phyloP scores from a whole-genome alignment of 345 rosid genomes.

The Gynandropsis gynandra region DNA sequence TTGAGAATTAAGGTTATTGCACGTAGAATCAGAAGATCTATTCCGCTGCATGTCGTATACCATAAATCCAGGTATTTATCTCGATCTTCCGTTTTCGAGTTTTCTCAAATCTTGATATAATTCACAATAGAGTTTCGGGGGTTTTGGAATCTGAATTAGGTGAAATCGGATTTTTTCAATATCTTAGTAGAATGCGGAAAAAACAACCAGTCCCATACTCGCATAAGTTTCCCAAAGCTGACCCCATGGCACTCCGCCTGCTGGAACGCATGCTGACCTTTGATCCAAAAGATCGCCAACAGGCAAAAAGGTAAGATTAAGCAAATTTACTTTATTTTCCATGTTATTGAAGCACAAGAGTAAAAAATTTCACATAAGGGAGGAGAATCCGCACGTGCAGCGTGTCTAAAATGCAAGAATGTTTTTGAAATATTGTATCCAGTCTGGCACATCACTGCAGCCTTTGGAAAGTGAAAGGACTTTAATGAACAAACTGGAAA shows the following conservation, averaged over 20 bases:
- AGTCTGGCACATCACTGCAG: neutral
- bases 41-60: too few relatives aligned
- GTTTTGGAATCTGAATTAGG: too few relatives aligned
- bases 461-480: neutral
- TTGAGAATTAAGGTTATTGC: too few relatives aligned
- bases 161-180: too few relatives aligned
- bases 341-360: neutral
- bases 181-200: conserved; percentile 79
- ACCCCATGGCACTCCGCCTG: conserved; percentile 62
- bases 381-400: neutral
- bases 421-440: neutral
- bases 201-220: conserved; percentile 72
- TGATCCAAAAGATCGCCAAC: conserved; percentile 94
- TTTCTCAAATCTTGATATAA: too few relatives aligned
- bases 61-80: too few relatives aligned
- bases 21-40: too few relatives aligned
- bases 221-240: conserved; percentile 68
- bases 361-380: conserved; percentile 1
- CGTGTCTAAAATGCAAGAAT: neutral
- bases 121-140: too few relatives aligned
- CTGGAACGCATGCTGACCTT: conserved; percentile 77
- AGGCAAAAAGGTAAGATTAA: conserved; percentile 61
- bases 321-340: neutral
- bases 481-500: neutral
- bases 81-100: too few relatives aligned